Evolutionary conservation across 352 stramenopile species (phyloP).

Genomic region (Globisporangium cederbergense): DNA sequence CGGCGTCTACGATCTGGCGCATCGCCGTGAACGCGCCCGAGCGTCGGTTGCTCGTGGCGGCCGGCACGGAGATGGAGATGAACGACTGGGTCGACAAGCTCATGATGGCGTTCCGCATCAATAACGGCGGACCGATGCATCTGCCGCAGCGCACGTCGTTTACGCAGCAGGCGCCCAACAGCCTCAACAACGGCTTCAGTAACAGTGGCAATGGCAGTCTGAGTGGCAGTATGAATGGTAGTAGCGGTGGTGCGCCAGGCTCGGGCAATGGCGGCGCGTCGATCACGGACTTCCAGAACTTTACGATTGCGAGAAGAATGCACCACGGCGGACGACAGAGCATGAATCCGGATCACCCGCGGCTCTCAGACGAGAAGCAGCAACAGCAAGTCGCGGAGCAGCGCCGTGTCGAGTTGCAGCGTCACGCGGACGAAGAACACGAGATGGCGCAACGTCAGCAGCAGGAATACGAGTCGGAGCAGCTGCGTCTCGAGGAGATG

Average conservation of each 20-base stretch:
- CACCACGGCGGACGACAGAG: constrained; percentile 41
- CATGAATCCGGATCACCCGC: constrained; percentile 29
- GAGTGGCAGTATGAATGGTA: neutral
- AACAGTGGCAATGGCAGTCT: neutral
- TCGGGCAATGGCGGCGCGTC: constrained; percentile 13
- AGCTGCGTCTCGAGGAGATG: constrained; percentile 14
- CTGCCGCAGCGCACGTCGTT: constrained; percentile 19
- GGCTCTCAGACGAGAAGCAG: constrained; percentile 30
- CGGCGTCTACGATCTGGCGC: constrained; percentile 73
- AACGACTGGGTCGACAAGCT: constrained; percentile 83
- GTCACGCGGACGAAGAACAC: constrained; percentile 19
- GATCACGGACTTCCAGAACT: constrained; percentile 83
- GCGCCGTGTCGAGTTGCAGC: constrained; percentile 24
- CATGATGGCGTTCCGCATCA: constrained; percentile 58
- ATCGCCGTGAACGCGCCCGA: constrained; percentile 64
- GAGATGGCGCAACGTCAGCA: constrained; percentile 13
- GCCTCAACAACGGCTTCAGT: neutral
- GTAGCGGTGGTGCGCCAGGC: neutral
- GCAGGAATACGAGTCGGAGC: neutral
- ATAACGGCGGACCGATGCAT: constrained; percentile 32
- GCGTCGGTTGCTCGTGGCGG: constrained; percentile 58
- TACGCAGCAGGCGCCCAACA: constrained; percentile 14
- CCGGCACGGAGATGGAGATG: constrained; percentile 80
- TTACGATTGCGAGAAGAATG: constrained; percentile 44
- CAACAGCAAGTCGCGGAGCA: constrained; percentile 20